A percentile compares a stretch with the other conserved stretches of the same genome.
Conservation (phyloP, 225 moss, liverwort and hornwort genomes). For the Pseudisothecium myosuroides region DNA sequence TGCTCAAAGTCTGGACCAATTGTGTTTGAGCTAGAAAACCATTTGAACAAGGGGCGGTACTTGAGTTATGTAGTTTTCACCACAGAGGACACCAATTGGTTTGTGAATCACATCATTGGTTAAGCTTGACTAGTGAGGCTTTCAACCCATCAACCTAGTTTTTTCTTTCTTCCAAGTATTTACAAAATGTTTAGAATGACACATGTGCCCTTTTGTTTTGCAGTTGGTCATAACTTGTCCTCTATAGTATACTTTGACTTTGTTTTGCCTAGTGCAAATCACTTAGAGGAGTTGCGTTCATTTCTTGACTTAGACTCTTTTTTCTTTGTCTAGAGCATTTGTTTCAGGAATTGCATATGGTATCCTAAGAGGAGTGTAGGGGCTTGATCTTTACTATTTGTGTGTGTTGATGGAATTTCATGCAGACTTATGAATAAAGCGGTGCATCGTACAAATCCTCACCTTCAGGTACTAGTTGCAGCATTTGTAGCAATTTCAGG, state of each 20-base stretch:
- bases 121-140: not conserved
- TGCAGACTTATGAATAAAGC: rapidly evolving
- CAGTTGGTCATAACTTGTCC: not conserved
- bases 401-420: not conserved
- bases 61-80: slow-evolving; percentile 37
- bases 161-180: not conserved
- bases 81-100: slow-evolving; percentile 43
- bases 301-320: not conserved
- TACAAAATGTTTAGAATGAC: not conserved
- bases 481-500: rapidly evolving
- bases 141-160: not conserved
- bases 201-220: not conserved
- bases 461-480: not conserved
- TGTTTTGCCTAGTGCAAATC: not conserved
- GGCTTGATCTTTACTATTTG: not conserved
- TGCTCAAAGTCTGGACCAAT: not conserved
- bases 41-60: slow-evolving; percentile 43
- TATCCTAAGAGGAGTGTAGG: not conserved
- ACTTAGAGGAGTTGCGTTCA: rapidly evolving
- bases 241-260: not conserved
- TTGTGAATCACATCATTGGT: not conserved
- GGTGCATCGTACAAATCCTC: not conserved
- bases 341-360: not conserved
- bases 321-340: rapidly evolving
- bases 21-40: not conserved